These are phyloP conservation scores for Kodamaea nitidulidarum DNA, from an alignment of 805 yeast genomes.

Conservation along the genomic window DNA sequence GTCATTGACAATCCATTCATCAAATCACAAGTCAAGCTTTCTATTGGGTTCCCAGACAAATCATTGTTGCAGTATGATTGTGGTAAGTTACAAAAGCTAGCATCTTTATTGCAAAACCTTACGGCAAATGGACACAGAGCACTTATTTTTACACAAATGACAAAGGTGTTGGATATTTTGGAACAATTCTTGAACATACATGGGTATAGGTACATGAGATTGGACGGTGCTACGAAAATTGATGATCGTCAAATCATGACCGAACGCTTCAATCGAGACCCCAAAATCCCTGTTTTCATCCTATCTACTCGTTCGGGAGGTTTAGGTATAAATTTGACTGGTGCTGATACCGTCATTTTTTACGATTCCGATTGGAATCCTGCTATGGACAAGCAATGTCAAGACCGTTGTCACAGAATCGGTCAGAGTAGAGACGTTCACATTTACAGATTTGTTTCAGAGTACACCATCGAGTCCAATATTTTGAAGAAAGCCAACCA, in stretches of 20 bases:
- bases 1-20: conserved; percentile 61
- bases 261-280: conserved; percentile 85
- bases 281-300: conserved; percentile 83
- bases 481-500: conserved; percentile 92
- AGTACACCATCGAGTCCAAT: conserved; percentile 93
- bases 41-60: conserved; percentile 96
- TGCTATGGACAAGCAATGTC: conserved; percentile 98
- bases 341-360: conserved; percentile 97
- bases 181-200: conserved; percentile 92
- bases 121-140: conserved; percentile 90
- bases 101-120: conserved; percentile 68
- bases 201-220: conserved; percentile 89
- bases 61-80: conserved; percentile 90
- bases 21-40: conserved; percentile 75
- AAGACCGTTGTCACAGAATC: conserved; percentile 97
- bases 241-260: conserved; percentile 95
- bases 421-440: conserved; percentile 98
- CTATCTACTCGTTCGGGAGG: conserved; percentile 97
- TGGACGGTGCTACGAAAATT: conserved; percentile 96
- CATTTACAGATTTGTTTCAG: conserved; percentile 92
- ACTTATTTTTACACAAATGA: conserved; percentile 96
- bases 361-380: conserved; percentile 99
- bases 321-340: conserved; percentile 92
- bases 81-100: conserved; percentile 88
- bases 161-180: conserved; percentile 86